Percentiles rank a stretch among this genome's conserved stretches.
phyloP scores from a whole-genome alignment of 768 basidiomycete genomes.

The Tylopilus sp. region DNA sequence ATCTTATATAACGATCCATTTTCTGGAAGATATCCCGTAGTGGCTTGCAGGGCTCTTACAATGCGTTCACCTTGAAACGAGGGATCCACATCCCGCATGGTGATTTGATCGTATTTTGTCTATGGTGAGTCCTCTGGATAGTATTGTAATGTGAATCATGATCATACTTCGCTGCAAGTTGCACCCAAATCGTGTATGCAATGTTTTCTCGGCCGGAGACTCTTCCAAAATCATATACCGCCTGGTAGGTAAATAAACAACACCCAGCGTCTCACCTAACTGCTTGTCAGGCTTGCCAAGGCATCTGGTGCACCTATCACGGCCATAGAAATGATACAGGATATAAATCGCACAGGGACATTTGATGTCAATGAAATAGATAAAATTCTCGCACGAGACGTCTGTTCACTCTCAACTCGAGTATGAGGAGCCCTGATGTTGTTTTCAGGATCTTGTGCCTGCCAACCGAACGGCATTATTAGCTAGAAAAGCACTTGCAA shows the following conservation, averaged over 20 bases:
- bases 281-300: constrained; percentile 57
- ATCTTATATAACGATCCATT: too few relatives aligned
- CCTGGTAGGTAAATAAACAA: constrained; percentile 49
- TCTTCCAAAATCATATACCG: constrained; percentile 69
- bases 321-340: constrained; percentile 57
- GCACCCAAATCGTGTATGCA: constrained; percentile 82
- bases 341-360: constrained; percentile 53
- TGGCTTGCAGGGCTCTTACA: constrained; percentile 88
- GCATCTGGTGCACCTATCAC: constrained; percentile 63
- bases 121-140: constrained; percentile 51
- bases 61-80: constrained; percentile 64
- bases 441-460: constrained; percentile 49
- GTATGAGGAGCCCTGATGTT: neutral
- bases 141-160: neutral
- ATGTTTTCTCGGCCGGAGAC: constrained; percentile 80
- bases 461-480: constrained; percentile 49
- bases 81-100: constrained; percentile 78
- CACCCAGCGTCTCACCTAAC: neutral
- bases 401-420: constrained; percentile 24
- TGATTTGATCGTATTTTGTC: constrained; percentile 73
- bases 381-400: constrained; percentile 45
- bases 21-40: constrained; percentile 44
- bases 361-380: constrained; percentile 60
- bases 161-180: constrained; percentile 39
- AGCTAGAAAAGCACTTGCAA: constrained; percentile 37